Conservation (phyloP, 192 early-diverging fungal species). For the Podila epicladia region DNA sequence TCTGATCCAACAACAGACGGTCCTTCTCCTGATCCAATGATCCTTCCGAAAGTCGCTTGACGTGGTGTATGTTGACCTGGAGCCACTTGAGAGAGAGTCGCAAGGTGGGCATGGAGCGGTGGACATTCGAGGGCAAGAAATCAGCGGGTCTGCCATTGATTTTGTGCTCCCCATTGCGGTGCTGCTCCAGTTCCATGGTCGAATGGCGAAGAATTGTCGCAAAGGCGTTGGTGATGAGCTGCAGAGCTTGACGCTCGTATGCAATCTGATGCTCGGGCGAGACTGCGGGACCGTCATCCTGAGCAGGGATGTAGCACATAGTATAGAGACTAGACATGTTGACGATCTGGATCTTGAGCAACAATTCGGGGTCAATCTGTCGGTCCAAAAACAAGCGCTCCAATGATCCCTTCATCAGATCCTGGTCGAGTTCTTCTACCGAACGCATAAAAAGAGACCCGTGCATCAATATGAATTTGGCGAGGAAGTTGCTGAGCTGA, state of each 20-base stretch:
- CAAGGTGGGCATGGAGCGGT: slow-evolving; percentile 40
- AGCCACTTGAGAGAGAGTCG: slow-evolving; percentile 45
- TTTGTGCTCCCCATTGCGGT: slow-evolving; percentile 43
- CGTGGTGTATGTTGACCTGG: slow-evolving; percentile 43
- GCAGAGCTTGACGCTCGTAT: slow-evolving; percentile 34
- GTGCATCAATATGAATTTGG: slow-evolving; percentile 51
- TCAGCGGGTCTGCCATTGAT: slow-evolving; percentile 28
- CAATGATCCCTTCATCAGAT: slow-evolving; percentile 15
- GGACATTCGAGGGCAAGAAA: slow-evolving; percentile 42
- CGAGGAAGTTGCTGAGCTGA: slow-evolving; percentile 36
- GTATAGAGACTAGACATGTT: slow-evolving; percentile 51
- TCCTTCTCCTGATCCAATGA: slow-evolving; percentile 17
- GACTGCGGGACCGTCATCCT: slow-evolving; percentile 27
- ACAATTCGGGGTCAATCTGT: slow-evolving; percentile 32
- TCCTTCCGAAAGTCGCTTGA: slow-evolving; percentile 45
- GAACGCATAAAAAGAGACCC: slow-evolving; percentile 49
- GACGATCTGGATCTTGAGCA: slow-evolving; percentile 51
- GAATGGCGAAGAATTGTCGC: slow-evolving; percentile 39
- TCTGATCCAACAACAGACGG: slow-evolving; percentile 21
- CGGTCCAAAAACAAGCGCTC: slow-evolving; percentile 34
- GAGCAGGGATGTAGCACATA: slow-evolving; percentile 42
- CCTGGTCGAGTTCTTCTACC: slow-evolving; percentile 25
- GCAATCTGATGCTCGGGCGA: slow-evolving; percentile 26
- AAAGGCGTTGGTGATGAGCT: slow-evolving; percentile 36
- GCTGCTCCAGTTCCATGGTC: slow-evolving; percentile 25